Evolutionary conservation across 1,284 basidiomycete species (phyloP), one percentile per base, ranked within the genome.

Genomic region (Leccinum colubrinum): DNA sequence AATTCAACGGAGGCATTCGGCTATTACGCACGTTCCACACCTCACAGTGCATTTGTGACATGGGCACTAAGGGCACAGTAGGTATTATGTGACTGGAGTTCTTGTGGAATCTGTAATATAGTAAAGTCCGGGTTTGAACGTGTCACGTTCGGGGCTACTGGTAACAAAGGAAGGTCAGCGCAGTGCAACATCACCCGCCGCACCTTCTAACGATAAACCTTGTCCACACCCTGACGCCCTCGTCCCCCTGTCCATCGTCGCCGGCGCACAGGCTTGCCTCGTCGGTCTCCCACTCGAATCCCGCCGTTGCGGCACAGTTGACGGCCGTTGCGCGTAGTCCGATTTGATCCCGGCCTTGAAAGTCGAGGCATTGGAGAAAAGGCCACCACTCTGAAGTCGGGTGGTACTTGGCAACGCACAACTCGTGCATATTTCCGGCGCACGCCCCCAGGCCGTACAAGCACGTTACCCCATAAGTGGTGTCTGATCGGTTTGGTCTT

Each of bases 351-450:
- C 80, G 79, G 22, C 89, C 90, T 66, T 85, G 79, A 68, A 81
- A 88, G 73, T 95, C 93, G 73, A 90, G 85, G 76, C 93, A 95
- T 64, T 84, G 84, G 63, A 88, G 75, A 72, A 89, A 88, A 65
- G 83, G 76, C 90, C 92, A 91, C 89, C 91, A 89, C 30, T 77
- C 76, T n/a, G 75, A 65, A 33, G 74, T 70, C 22, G 76, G 74
- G 20, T 84, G 79, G 67, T 90, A 80, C 71, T 85, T 85, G 62
- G 80, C 78, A 12, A 86, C 86, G 71, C 94, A 96, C 25, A 96
- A 81, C 72, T 95, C 87, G 65, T 95, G 90, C 15, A 93, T 84
- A 77, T 95, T 93, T 57, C 92, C 94, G n/a, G 86, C 86, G 68
- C 93, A 95, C 76, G 95, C 94, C 54, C 82, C 75, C 15, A 79